Evolutionary conservation across 441 rosid genomes (phyloP).

Genomic region (Euphorbia schlechtendalii): DNA sequence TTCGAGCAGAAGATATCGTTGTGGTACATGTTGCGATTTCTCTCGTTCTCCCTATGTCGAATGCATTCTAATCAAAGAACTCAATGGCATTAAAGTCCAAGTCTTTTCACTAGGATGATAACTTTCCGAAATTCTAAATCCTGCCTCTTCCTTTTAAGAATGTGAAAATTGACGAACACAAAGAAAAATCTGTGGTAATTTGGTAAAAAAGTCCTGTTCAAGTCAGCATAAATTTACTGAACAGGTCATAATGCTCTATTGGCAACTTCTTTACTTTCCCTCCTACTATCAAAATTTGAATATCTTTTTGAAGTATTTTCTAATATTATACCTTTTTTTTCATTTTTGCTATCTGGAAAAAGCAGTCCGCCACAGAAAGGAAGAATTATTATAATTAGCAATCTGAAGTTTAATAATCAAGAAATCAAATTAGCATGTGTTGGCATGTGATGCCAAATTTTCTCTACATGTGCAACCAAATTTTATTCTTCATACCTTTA

Average conservation of each 20-base stretch:
- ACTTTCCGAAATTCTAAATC: neutral
- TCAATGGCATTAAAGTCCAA: neutral
- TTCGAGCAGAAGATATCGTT: slow-evolving; percentile 16
- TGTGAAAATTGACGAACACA: neutral
- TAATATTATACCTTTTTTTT: neutral
- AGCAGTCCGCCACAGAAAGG: neutral
- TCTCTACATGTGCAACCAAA: neutral
- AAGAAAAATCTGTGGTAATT: neutral
- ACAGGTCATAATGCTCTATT: too few relatives aligned
- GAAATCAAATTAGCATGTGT: slow-evolving; percentile 4
- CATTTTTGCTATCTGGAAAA: neutral
- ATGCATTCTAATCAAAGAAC: neutral
- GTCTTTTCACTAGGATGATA: neutral
- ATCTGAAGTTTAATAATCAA: neutral
- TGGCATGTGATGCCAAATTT: neutral
- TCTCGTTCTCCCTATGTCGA: slow-evolving; percentile 9
- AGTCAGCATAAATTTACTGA: too few relatives aligned
- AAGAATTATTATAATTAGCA: neutral
- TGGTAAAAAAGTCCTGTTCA: too few relatives aligned
- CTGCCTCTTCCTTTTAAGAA: too few relatives aligned
- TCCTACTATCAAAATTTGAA: neutral
- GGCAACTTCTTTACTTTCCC: too few relatives aligned
- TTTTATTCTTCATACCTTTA: neutral
- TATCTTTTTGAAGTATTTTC: neutral
- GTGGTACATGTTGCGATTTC: slow-evolving; percentile 16